Evolutionary conservation across 208 protist genomes (phyloP).

Genomic region (Wallacemonas sp.): DNA sequence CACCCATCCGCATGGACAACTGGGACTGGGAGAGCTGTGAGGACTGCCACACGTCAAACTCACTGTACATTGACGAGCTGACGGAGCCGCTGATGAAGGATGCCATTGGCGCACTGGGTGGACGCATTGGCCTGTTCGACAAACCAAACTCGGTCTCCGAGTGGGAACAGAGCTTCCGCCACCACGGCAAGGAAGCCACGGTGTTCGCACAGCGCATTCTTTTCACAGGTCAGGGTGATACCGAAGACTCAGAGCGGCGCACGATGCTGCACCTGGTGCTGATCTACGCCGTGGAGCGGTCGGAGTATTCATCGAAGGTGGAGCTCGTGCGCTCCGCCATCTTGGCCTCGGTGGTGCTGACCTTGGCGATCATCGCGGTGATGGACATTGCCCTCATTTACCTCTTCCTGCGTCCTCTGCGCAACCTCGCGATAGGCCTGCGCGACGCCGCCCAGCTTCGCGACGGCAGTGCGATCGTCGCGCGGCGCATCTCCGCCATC

Average conservation of each 20-base stretch:
- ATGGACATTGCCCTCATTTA: constrained; percentile 34
- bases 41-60: neutral
- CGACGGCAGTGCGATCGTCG: constrained; percentile 26
- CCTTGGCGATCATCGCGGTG: constrained; percentile 21
- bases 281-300: constrained; percentile 8
- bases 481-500: constrained; percentile 21
- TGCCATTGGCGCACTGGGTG: neutral
- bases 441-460: constrained; percentile 32
- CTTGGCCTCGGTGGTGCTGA: constrained; percentile 13
- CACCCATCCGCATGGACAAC: constrained; percentile 27
- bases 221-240: neutral
- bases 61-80: constrained; percentile 2
- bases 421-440: constrained; percentile 26
- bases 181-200: neutral
- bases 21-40: constrained; percentile 19
- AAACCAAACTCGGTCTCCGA: neutral
- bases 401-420: constrained; percentile 40
- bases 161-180: neutral
- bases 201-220: constrained; percentile 9
- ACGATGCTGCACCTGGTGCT: constrained; percentile 15
- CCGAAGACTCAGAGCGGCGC: neutral
- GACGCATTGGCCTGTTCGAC: neutral
- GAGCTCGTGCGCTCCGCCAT: constrained; percentile 6
- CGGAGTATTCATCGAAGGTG: constrained; percentile 16
- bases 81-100: constrained; percentile 1